Base-by-base conservation (phyloP, 2,329 filamentous ascomycete genomes). In the Parastagonospora avenae region DNA sequence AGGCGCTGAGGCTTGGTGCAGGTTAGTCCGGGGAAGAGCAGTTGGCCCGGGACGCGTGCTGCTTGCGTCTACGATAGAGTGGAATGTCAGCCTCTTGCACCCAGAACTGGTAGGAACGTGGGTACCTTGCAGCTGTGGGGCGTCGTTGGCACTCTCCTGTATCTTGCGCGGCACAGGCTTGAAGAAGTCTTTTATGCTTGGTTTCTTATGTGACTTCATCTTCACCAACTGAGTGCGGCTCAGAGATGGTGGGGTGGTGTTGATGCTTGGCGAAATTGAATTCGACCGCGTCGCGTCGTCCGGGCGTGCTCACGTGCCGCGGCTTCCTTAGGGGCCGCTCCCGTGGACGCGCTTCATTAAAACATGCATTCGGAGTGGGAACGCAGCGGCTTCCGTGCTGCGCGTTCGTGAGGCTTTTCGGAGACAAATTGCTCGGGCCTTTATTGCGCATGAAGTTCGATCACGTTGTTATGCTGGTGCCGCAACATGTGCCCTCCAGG, bases 131-230 rank as follows among this genome's bases (percentile, higher is more conserved):
- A 68, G 67, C 35, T 63, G 54, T 9, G 64, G 58, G 15, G 62
- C 50, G 10, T 55, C 48, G 30, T 57, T 50, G 29, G 56, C 51
- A 11, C 45, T 51, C n/a, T 59, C 63, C 14, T 47, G 43, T 7
- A 59, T 38, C 46, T 50, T 54, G 46, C 64, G 66, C 27, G 62
- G 47, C 43, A 72, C 76, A 2, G 74, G 73, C 40, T 73, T 75
- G 64, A 83, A 82, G 57, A 78, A 82, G 46, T 78, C 75, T 8
- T 70, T 73, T 29, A 82, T 77, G 41, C 61, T 74, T 12, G 35
- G 15, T 19, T 63, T 69, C 50, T 66, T 66, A 30, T 59, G 55
- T 16, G 57, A 55, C 33, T 57, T 55, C 59, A 63, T 63, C 14
- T 28, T 14, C 27, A 28, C 38, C n/a, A n/a, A n/a, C 16, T 32